phyloP scores from a whole-genome alignment of 2,329 filamentous ascomycete species.

The Cercospora sojina region DNA sequence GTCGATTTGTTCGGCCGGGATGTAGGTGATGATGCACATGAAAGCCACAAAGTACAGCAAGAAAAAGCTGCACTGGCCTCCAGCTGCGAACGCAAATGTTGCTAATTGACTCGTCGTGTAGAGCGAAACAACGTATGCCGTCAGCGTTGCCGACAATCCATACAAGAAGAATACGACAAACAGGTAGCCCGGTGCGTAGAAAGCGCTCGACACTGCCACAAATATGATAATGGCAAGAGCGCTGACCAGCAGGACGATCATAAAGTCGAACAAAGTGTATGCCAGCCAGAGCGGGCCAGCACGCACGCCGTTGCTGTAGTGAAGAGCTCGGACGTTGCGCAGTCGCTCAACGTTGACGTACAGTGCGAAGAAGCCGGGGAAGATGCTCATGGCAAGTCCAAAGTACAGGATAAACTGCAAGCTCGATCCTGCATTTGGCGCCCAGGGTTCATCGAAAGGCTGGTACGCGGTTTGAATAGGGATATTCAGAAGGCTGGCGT shows the following conservation, averaged over 20 bases:
- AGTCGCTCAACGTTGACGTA: constrained; percentile 85
- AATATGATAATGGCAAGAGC: constrained; percentile 69
- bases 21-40: constrained; percentile 62
- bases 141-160: constrained; percentile 71
- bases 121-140: constrained; percentile 79
- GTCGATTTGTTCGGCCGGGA: constrained; percentile 68
- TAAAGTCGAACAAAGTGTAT: constrained; percentile 77
- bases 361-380: constrained; percentile 81
- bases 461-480: constrained; percentile 71
- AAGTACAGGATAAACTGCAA: constrained; percentile 81
- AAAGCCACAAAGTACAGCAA: constrained; percentile 50
- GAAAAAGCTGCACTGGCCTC: constrained; percentile 62
- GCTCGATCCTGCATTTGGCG: constrained; percentile 66
- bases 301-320: constrained; percentile 89
- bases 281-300: constrained; percentile 81
- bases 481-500: constrained; percentile 69
- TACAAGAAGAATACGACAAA: constrained; percentile 80
- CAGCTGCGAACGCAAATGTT: constrained; percentile 79
- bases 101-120: constrained; percentile 76
- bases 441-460: constrained; percentile 72
- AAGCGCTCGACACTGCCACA: constrained; percentile 59
- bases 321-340: constrained; percentile 74
- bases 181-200: constrained; percentile 77
- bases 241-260: constrained; percentile 66
- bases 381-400: constrained; percentile 72